Evolutionary conservation across 2,329 filamentous ascomycete genomes (phyloP), one percentile per base, ranked within the genome.

Genomic region (Fusarium sp.): DNA sequence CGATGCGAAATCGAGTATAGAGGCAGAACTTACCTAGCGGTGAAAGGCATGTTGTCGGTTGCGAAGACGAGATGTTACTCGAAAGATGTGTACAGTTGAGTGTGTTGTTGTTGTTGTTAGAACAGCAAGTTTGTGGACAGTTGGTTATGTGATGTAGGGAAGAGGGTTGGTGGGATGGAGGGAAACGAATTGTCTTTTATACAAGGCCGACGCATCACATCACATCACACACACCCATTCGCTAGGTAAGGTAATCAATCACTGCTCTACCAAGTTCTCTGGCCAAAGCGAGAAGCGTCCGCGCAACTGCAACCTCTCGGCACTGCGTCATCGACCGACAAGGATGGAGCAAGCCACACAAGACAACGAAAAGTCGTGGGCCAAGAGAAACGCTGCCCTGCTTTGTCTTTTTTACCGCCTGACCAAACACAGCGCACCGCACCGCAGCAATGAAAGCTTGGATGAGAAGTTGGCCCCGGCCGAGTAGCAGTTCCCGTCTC

Each of bases 1-100:
- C 43, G 53, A 51, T 38, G 53, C 32, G 14, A 35, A 37, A 27
- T 39, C 27, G 48, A 39, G n/a, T 43, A 41, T 48, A 36, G 32
- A 49, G 14, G 45, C 46, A 31, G 49, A 57, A 61, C 80, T 75
- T 81, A 85, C 83, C 81, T 84, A 46, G 76, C 79, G 71, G 84
- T 86, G 81, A 86, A 83, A 78, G 84, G 73, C 84, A 86, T 86
- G 64, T 53, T 83, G 78, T 58, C 58, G 66, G 61, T 65, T 61
- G 19, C 53, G 21, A 33, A 47, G 48, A 44, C 49, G 61, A 58
- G 42, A 14, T 31, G 15, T 56, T 70, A 45, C 55, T 67, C 53
- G 56, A 29, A 31, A 52, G 13, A 54, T 50, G 41, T 41, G 49
- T 58, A 33, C 47, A 39, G 13, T 45, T 49, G 39, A 59, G 35